Conservation (phyloP, 441 rosid species). For the Populus hybrid region DNA sequence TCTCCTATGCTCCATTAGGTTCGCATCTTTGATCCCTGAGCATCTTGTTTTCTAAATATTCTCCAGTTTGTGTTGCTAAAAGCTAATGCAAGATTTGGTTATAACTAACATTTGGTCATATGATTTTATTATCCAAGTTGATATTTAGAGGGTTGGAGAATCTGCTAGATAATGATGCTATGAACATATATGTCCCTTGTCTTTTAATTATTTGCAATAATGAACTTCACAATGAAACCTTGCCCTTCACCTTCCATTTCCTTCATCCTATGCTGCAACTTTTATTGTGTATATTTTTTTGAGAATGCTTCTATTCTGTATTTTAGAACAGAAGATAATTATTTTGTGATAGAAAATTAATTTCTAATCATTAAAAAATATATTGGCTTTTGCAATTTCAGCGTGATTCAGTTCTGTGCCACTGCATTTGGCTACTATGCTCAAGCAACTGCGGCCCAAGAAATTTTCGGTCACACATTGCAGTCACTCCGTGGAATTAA, state of each 20-base stretch:
- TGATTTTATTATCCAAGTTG: not conserved
- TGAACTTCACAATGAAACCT: constrained; percentile 4
- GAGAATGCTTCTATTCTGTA: not conserved
- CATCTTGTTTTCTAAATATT: not conserved
- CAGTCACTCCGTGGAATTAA: constrained; percentile 94
- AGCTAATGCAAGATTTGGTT: not conserved
- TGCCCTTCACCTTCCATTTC: not conserved
- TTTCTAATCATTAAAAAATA: not conserved
- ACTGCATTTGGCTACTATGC: constrained; percentile 99
- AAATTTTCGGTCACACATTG: constrained; percentile 96
- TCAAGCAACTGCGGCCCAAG: constrained; percentile 98
- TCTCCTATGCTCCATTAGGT: constrained; percentile 97
- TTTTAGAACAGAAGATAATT: not conserved
- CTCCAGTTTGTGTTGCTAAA: not conserved
- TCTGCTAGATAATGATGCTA: not conserved
- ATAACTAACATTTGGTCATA: not conserved
- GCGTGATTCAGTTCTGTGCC: constrained; percentile 96
- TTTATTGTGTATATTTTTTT: not conserved
- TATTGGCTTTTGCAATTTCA: constrained; percentile 34
- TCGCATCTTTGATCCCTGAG: constrained; percentile 13
- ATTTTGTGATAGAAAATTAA: not conserved
- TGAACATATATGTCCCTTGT: not conserved
- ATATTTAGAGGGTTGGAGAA: not conserved
- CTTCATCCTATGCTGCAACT: not conserved
- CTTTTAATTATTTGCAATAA: not conserved